Evolutionary conservation across 805 yeast genomes (phyloP).

Genomic region (Kazachstania taianensis): DNA sequence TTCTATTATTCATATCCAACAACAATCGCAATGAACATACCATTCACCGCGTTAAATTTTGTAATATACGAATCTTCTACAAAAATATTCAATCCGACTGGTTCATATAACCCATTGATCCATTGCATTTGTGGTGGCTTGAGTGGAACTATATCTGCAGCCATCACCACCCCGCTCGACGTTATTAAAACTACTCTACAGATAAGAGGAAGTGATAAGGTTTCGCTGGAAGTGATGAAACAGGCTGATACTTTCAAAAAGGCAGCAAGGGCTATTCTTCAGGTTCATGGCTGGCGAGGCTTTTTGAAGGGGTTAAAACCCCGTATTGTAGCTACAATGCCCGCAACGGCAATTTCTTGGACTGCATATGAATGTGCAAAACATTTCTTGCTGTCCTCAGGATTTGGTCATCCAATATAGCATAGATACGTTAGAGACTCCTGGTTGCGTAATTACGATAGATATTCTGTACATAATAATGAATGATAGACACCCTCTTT

Average conservation of each 20-base stretch:
- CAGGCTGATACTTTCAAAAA: conserved; percentile 55
- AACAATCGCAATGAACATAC: conserved; percentile 83
- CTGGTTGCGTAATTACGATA: too few species aligned
- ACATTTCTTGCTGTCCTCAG: conserved; percentile 28
- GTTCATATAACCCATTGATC: conserved; percentile 73
- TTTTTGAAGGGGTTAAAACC: conserved; percentile 84
- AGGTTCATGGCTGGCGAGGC: conserved; percentile 51
- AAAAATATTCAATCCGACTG: conserved; percentile 71
- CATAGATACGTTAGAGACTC: too few species aligned
- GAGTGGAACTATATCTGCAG: conserved; percentile 94
- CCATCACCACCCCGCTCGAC: conserved; percentile 91
- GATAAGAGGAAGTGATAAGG: conserved; percentile 50
- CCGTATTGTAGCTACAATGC: conserved; percentile 85
- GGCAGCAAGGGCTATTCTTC: conserved; percentile 64
- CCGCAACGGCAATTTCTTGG: conserved; percentile 98
- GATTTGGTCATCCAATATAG: too few species aligned
- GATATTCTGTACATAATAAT: too few species aligned
- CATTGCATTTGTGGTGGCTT: conserved; percentile 91
- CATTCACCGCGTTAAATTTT: conserved; percentile 90
- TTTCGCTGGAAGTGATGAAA: conserved; percentile 33
- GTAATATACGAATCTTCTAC: conserved; percentile 84
- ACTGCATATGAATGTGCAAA: conserved; percentile 98
- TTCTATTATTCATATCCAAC: conserved; percentile 93
- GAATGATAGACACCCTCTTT: too few species aligned
- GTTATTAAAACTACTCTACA: conserved; percentile 88